These are phyloP conservation scores for Symbiodinium natans DNA, from an alignment of 73 alveolate genomes.

Conservation along the genomic window DNA sequence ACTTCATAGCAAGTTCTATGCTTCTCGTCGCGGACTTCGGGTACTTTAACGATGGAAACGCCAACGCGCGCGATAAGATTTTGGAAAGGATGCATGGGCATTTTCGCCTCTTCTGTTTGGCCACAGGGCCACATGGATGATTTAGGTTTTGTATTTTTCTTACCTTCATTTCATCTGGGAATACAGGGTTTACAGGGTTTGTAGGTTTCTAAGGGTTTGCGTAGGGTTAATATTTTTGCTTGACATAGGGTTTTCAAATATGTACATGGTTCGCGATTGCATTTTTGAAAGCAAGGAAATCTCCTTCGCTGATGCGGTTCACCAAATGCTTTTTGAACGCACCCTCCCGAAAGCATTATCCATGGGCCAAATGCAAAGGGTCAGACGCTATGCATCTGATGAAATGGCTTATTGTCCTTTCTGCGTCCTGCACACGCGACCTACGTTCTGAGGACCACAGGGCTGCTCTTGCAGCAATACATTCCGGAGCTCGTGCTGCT, in stretches of 20 bases:
- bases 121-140: too few species aligned
- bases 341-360: background rate
- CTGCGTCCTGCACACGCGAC: background rate
- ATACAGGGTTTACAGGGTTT: too few species aligned
- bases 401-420: background rate
- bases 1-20: background rate
- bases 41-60: background rate
- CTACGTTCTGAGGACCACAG: background rate
- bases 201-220: too few species aligned
- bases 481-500: too few species aligned
- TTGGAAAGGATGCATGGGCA: background rate
- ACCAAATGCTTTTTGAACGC: background rate
- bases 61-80: background rate
- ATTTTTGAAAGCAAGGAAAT: too few species aligned
- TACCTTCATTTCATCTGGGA: too few species aligned
- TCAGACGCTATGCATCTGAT: background rate
- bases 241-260: too few species aligned
- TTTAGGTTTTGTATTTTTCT: too few species aligned
- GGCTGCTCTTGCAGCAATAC: too few species aligned
- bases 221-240: too few species aligned
- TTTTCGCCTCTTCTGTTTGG: background rate
- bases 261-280: too few species aligned
- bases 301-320: background rate
- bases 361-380: constrained; percentile 21
- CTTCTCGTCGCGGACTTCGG: background rate